Percentiles rank a stretch among this genome's conserved stretches.
phyloP scores from a whole-genome alignment of 805 yeast genomes.

The Starmerella lactis-condensi region DNA sequence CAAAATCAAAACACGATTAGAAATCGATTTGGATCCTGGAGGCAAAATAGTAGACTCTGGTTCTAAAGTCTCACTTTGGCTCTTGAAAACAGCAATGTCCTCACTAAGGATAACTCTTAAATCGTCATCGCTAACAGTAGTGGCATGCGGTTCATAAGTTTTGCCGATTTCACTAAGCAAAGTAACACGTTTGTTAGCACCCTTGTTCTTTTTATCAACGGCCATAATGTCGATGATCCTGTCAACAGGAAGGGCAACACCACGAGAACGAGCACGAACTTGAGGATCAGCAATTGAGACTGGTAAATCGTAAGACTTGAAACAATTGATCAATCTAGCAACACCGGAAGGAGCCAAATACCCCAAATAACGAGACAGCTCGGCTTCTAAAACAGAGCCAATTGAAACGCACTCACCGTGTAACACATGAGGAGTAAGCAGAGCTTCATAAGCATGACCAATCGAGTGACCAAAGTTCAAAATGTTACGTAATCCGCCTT shows the following conservation, averaged over 20 bases:
- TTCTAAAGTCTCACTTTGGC: conserved; percentile 19
- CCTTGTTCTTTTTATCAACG: conserved; percentile 92
- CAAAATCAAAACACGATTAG: conserved; percentile 79
- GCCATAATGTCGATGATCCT: conserved; percentile 67
- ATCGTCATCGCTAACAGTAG: conserved; percentile 62
- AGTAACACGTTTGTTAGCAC: conserved; percentile 73
- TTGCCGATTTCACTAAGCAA: conserved; percentile 68
- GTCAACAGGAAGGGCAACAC: conserved; percentile 61
- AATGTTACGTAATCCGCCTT: conserved; percentile 79
- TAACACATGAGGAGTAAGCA: conserved; percentile 82
- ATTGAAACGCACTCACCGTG: conserved; percentile 99
- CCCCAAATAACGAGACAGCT: conserved; percentile 79
- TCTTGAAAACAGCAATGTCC: conserved; percentile 41
- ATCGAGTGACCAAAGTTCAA: conserved; percentile 92
- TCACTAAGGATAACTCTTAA: conserved; percentile 68
- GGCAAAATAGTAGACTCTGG: conserved; percentile 40
- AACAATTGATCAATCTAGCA: conserved; percentile 66
- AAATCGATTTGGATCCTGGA: conserved; percentile 94
- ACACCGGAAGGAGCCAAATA: conserved; percentile 82
- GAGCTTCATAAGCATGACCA: conserved; percentile 98
- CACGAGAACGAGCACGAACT: conserved; percentile 49
- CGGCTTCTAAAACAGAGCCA: conserved; percentile 90
- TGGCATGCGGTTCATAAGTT: conserved; percentile 77
- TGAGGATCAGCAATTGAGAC: conserved; percentile 53
- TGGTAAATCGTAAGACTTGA: conserved; percentile 75